Conservation (phyloP, 805 yeast species). For the Sugiyamaella floridensis region DNA sequence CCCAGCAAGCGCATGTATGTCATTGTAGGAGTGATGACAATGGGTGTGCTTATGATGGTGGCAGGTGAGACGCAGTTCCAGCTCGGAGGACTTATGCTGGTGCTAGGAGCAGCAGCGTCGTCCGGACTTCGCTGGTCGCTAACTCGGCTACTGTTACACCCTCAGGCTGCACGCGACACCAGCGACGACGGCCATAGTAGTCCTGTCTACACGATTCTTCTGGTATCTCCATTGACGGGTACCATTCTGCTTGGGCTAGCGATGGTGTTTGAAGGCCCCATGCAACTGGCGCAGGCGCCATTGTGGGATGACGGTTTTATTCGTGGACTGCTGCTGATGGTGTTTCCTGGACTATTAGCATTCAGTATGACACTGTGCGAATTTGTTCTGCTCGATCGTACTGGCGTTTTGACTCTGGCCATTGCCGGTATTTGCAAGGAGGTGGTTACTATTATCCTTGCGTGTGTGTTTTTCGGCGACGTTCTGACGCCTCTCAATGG, state of each 20-base stretch:
- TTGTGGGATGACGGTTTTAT: conserved; percentile 63
- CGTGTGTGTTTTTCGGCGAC: conserved; percentile 67
- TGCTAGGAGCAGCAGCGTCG: conserved; percentile 68
- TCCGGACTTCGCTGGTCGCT: conserved; percentile 94
- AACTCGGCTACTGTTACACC: conserved; percentile 65
- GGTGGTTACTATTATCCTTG: conserved; percentile 65
- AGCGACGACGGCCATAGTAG: conserved; percentile 29
- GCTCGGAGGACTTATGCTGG: conserved; percentile 61
- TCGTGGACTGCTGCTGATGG: conserved; percentile 49
- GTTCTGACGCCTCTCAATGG: conserved; percentile 57
- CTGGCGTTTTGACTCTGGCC: conserved; percentile 79
- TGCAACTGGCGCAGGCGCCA: conserved; percentile 42
- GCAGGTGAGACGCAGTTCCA: conserved; percentile 33
- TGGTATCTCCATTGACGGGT: conserved; percentile 81
- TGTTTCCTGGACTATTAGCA: conserved; percentile 81
- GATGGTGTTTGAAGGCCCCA: conserved; percentile 60
- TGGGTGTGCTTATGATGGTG: conserved; percentile 87
- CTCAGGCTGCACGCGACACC: not conserved
- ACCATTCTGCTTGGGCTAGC: conserved; percentile 56
- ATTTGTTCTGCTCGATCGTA: conserved; percentile 70
- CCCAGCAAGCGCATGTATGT: conserved; percentile 59
- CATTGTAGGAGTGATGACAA: conserved; percentile 72
- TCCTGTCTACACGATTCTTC: conserved; percentile 78
- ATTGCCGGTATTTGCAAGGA: conserved; percentile 94
- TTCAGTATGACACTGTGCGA: conserved; percentile 81